A percentile compares a stretch with the other conserved stretches of the same genome.
phyloP scores from a whole-genome alignment of 306 rosid genomes.

The Malus fusca region DNA sequence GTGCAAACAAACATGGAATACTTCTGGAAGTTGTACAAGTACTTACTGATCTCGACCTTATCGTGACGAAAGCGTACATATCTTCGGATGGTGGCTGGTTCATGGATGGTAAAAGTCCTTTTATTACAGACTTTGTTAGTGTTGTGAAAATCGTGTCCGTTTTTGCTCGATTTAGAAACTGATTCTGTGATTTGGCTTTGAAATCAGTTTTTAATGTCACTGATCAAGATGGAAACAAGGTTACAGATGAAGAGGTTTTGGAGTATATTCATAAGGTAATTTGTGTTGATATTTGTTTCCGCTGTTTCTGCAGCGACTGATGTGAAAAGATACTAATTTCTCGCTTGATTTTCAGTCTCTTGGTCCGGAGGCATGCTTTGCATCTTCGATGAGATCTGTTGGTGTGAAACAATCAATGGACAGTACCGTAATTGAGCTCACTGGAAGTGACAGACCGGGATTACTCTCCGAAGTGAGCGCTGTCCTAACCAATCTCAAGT shows the following conservation, averaged over 20 bases:
- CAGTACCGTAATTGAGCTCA: slow-evolving; percentile 70
- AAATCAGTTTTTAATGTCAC: slow-evolving; percentile 84
- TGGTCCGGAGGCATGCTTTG: slow-evolving; percentile 72
- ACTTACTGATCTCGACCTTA: slow-evolving; percentile 81
- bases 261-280: slow-evolving; percentile 69
- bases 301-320: background rate
- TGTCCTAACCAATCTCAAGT: slow-evolving; percentile 66
- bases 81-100: slow-evolving; percentile 98
- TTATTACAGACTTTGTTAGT: background rate
- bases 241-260: slow-evolving; percentile 69
- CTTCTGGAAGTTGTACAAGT: slow-evolving; percentile 91
- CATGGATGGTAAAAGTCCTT: slow-evolving; percentile 74
- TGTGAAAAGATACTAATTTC: background rate
- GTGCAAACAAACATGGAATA: slow-evolving; percentile 79
- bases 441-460: slow-evolving; percentile 87
- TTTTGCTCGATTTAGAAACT: background rate
- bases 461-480: slow-evolving; percentile 84
- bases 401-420: slow-evolving; percentile 65
- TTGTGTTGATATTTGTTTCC: slow-evolving; percentile 14
- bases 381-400: slow-evolving; percentile 63
- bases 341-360: slow-evolving; percentile 48
- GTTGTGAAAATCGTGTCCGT: background rate
- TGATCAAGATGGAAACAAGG: slow-evolving; percentile 83
- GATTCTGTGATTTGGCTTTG: slow-evolving; percentile 1
- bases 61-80: slow-evolving; percentile 78